phyloP scores from a whole-genome alignment of 164 flowering plant species.

The Stephania cephalantha region DNA sequence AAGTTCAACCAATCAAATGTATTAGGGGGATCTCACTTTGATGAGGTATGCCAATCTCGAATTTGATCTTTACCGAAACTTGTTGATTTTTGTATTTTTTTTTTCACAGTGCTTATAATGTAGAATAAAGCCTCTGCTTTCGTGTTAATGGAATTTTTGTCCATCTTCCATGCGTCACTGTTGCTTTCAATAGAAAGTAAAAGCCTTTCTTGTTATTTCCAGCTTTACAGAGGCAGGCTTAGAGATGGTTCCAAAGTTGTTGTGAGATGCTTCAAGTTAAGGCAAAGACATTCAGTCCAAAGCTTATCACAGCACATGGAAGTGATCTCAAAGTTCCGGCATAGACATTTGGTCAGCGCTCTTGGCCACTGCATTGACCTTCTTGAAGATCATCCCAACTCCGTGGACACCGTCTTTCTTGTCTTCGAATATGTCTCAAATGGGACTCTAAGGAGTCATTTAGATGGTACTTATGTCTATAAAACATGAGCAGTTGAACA shows the following conservation, averaged over 20 bases:
- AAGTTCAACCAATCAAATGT: constrained; percentile 59
- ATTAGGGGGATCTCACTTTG: constrained; percentile 49
- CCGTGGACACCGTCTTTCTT: constrained; percentile 43
- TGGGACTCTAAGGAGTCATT: constrained; percentile 54
- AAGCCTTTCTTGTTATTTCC: constrained; percentile 15
- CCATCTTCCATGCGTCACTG: neutral
- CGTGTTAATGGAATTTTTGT: neutral
- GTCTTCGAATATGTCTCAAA: constrained; percentile 59
- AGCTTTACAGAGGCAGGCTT: constrained; percentile 71
- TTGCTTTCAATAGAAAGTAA: neutral
- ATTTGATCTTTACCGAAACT: neutral
- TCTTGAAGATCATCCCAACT: constrained; percentile 42
- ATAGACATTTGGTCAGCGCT: constrained; percentile 69
- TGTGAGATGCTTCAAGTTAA: constrained; percentile 54
- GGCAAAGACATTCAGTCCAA: constrained; percentile 48
- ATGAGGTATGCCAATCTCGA: constrained; percentile 42
- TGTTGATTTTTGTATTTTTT: neutral
- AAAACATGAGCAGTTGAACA: neutral
- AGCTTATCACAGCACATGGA: constrained; percentile 51
- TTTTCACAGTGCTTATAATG: neutral
- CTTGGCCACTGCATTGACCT: constrained; percentile 73
- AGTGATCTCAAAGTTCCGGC: constrained; percentile 56
- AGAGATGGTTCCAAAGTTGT: constrained; percentile 53
- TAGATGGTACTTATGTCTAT: constrained; percentile 41
- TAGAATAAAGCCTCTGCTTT: neutral